Conservation (phyloP, 495 filamentous ascomycete genomes). For the Cercophora scortea region DNA sequence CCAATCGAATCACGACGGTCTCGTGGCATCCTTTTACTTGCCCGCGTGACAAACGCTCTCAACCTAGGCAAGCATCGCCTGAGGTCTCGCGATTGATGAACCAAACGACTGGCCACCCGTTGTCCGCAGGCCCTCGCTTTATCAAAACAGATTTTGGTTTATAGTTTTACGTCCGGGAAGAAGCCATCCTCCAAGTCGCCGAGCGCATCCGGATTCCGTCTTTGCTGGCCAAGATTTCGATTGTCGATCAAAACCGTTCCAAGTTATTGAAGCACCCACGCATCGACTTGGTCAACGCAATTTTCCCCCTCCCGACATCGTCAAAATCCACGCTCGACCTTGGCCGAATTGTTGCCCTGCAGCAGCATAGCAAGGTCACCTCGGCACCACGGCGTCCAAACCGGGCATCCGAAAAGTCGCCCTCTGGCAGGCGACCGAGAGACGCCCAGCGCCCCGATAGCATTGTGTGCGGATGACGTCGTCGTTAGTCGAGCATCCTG, state of each 20-base stretch:
- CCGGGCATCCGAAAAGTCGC: background rate
- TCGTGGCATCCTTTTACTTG: conserved; percentile 24
- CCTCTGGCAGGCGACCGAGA: conserved; percentile 1
- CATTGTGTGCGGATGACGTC: conserved; percentile 27
- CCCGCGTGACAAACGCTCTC: conserved; percentile 13
- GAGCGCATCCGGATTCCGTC: no score
- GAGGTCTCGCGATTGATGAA: background rate
- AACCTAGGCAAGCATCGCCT: background rate
- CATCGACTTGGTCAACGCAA: no score
- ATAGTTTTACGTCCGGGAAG: background rate
- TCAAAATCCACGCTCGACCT: no score
- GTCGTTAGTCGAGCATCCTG: conserved; percentile 20
- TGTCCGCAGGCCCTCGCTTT: background rate
- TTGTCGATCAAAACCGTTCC: no score
- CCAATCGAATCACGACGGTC: conserved; percentile 12
- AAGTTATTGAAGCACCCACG: no score
- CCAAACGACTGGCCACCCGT: background rate
- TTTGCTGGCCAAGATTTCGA: no score
- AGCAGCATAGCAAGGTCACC: no score
- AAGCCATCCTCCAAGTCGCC: no score
- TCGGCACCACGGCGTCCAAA: no score
- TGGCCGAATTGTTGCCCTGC: no score
- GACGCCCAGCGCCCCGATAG: conserved; percentile 2
- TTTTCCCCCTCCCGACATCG: no score
- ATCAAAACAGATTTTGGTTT: background rate